Percentiles rank a stretch among this genome's conserved stretches.
Evolutionary conservation across 139 green algal genomes (phyloP).

Genomic region (Picochlorum costavermella): DNA sequence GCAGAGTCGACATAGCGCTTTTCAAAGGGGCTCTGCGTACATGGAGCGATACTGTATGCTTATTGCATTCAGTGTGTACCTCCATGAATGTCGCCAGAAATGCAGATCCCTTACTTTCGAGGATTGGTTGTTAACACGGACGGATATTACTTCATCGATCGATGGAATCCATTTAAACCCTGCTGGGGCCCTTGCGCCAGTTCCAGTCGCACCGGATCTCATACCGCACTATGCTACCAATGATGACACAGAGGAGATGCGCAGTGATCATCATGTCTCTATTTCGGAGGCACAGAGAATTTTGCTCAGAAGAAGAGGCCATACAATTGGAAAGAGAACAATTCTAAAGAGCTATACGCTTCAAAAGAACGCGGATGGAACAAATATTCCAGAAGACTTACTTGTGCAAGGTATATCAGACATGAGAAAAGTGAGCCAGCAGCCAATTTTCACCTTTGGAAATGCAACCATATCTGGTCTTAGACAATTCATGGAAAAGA

Average conservation of each 20-base stretch:
- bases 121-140: slow-evolving; percentile 57
- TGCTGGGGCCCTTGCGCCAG: slow-evolving; percentile 56
- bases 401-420: slow-evolving; percentile 38
- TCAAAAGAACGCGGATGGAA: neutral
- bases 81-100: slow-evolving; percentile 41
- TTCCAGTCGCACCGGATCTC: slow-evolving; percentile 33
- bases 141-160: slow-evolving; percentile 46
- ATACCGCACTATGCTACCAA: slow-evolving; percentile 8
- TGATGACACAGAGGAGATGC: neutral
- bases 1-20: slow-evolving; percentile 56
- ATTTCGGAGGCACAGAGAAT: slow-evolving; percentile 46
- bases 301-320: slow-evolving; percentile 54
- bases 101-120: slow-evolving; percentile 25
- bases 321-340: slow-evolving; percentile 61
- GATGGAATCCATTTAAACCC: slow-evolving; percentile 66
- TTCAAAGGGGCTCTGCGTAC: slow-evolving; percentile 73
- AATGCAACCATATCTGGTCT: slow-evolving; percentile 38
- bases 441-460: slow-evolving; percentile 34
- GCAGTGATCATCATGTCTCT: slow-evolving; percentile 9
- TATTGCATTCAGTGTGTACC: slow-evolving; percentile 74
- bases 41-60: slow-evolving; percentile 90
- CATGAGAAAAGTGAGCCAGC: slow-evolving; percentile 23
- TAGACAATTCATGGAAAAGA: slow-evolving; percentile 41
- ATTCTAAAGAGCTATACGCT: slow-evolving; percentile 77
- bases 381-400: slow-evolving; percentile 1